Conservation (phyloP, 2,329 filamentous ascomycete species). For the Xylaria multiplex region DNA sequence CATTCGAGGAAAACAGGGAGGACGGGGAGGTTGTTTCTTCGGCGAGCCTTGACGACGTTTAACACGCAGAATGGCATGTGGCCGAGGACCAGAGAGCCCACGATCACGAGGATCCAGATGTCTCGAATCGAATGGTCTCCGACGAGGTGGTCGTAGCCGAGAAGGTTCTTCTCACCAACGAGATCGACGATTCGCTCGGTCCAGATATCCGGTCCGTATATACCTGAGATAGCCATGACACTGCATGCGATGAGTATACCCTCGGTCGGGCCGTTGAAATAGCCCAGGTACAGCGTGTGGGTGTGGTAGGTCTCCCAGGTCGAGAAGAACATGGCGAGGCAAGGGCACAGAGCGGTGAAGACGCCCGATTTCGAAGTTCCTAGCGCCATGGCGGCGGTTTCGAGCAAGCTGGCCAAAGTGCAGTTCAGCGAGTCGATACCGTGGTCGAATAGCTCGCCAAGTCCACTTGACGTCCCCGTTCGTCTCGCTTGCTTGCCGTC, state of each 20-base stretch:
- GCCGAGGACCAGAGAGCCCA: slow-evolving; percentile 70
- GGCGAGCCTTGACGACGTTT: slow-evolving; percentile 83
- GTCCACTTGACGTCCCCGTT: slow-evolving; percentile 91
- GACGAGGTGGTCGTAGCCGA: slow-evolving; percentile 67
- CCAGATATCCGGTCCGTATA: slow-evolving; percentile 90
- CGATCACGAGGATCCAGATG: slow-evolving; percentile 81
- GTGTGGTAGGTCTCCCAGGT: slow-evolving; percentile 99
- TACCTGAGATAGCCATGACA: slow-evolving; percentile 87
- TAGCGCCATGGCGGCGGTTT: slow-evolving; percentile 92
- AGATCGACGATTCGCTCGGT: slow-evolving; percentile 76
- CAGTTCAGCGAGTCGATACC: slow-evolving; percentile 99
- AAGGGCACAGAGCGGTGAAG: slow-evolving; percentile 90
- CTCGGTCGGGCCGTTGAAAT: slow-evolving; percentile 97
- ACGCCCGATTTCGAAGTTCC: slow-evolving; percentile 85
- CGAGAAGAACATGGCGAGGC: slow-evolving; percentile 98
- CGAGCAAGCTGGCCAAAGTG: slow-evolving; percentile 88
- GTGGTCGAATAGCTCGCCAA: slow-evolving; percentile 98
- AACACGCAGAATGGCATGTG: slow-evolving; percentile 91
- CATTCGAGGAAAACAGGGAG: slow-evolving; percentile 90
- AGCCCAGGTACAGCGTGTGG: slow-evolving; percentile 93
- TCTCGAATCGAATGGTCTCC: slow-evolving; percentile 82
- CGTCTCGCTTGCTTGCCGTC: slow-evolving; percentile 97
- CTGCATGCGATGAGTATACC: slow-evolving; percentile 87
- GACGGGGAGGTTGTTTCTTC: slow-evolving; percentile 76
- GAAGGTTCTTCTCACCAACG: slow-evolving; percentile 67